These are phyloP conservation scores for Lichtheimia hyalospora DNA, from an alignment of 371 early-diverging fungal genomes.

Conservation along the genomic window DNA sequence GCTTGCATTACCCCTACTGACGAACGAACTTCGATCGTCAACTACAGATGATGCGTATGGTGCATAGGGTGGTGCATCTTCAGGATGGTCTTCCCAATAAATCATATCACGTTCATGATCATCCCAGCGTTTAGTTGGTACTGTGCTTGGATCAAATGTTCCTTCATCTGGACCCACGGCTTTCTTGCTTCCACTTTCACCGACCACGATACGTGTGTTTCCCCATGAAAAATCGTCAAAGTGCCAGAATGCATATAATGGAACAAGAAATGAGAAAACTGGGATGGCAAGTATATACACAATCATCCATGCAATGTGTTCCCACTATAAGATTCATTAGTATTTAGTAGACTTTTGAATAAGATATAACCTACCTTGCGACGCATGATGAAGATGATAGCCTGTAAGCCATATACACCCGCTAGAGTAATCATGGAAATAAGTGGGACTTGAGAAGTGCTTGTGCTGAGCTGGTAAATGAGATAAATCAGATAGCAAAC, in stretches of 20 bases:
- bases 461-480: conserved; percentile 58
- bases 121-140: conserved; percentile 87
- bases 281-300: conserved; percentile 74
- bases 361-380: conserved; percentile 82
- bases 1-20: not conserved
- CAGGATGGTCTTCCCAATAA: not conserved
- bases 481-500: conserved; percentile 84
- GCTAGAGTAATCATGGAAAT: conserved; percentile 73
- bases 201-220: conserved; percentile 88
- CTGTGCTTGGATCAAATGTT: conserved; percentile 85
- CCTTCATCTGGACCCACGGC: conserved; percentile 56
- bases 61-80: too few relatives aligned
- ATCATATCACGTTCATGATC: conserved; percentile 71
- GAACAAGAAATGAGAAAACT: conserved; percentile 64
- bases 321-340: conserved; percentile 57
- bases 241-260: conserved; percentile 88
- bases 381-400: conserved; percentile 83
- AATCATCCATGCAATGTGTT: conserved; percentile 87
- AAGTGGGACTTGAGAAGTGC: conserved; percentile 57
- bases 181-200: conserved; percentile 68
- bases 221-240: conserved; percentile 93
- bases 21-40: too few relatives aligned
- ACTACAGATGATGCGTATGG: too few relatives aligned
- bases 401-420: conserved; percentile 86
- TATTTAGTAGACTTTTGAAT: conserved; percentile 73